Evolutionary conservation across 305 asterid species (phyloP), one percentile per base, ranked within the genome.

Genomic region (Plantago coronopus): DNA sequence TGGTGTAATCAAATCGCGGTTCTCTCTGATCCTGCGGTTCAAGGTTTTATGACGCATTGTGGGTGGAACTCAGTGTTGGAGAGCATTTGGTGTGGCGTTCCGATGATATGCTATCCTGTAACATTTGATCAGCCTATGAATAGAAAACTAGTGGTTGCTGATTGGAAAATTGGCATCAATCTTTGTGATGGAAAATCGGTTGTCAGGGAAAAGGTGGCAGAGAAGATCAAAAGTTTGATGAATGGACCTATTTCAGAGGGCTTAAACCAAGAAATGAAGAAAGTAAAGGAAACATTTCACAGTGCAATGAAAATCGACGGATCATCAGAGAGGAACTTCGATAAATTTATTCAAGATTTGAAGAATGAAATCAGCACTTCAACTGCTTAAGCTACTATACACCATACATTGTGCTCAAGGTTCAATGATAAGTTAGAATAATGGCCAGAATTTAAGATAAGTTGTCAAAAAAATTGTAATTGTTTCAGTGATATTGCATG

Each of bases 101-200:
- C 91, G 0, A 61, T 83, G 79, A 66, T 86, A 0, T 81, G 95
- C 45, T 73, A 71, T 55, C 89, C 87, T 0, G 16, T 86, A 13
- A 19, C 48, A 4, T 77, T 66, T 0, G 95, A 86, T 56, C 95
- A 86, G 22, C 79, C 80, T 7, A 66, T 76, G 5, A 86, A 83
- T 29, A 64, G 87, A 38, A 83, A 83, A 63, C 48, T 79, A 17
- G 81, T 86, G 48, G 87, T 86, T 8, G 76, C 81, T 69, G 86
- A 86, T 57, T 86, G 91, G 95, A 81, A 76, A 71, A 67, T 83
- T 1, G 85, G 91, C 40, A 62, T 79, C 42, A 75, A 78, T 69
- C 78, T 83, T 2, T 76, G 83, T 27, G 87, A 78, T 31, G 65
- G 66, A 21, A 18, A 21, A 8, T 40, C 57, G 0, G 65, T 81